Percentiles rank a stretch among this genome's conserved stretches.
phyloP scores from a whole-genome alignment of 2,329 filamentous ascomycete genomes.

The Botrytis medusae region DNA sequence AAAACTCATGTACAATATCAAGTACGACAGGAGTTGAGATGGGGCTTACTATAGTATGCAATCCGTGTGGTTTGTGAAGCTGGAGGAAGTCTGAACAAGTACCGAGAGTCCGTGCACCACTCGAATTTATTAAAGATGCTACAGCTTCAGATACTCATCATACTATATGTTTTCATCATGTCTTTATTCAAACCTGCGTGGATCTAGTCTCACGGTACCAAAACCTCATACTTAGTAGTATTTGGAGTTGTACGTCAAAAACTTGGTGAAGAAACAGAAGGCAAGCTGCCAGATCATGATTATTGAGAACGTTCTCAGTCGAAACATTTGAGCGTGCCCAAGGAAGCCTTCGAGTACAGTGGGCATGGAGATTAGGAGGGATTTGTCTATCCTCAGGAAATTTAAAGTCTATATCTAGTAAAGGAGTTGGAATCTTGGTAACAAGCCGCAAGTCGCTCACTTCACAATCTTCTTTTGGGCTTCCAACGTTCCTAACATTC shows the following conservation, averaged over 20 bases:
- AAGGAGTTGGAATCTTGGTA: background rate
- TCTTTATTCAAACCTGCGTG: background rate
- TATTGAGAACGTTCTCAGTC: background rate
- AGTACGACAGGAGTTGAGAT: background rate
- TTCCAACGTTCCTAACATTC: conserved; percentile 6
- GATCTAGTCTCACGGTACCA: background rate
- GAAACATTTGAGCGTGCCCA: background rate
- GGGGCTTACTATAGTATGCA: background rate
- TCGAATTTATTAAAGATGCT: background rate
- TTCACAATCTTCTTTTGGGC: background rate
- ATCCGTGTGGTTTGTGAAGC: background rate
- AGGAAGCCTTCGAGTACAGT: background rate
- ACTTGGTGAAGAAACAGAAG: background rate
- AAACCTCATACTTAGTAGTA: background rate
- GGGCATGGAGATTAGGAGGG: background rate
- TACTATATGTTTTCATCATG: background rate
- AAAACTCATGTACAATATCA: background rate
- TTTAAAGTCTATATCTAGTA: background rate
- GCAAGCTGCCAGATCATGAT: background rate
- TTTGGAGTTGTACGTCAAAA: background rate
- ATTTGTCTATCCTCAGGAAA: background rate
- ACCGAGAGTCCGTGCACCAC: background rate
- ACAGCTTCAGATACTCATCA: background rate
- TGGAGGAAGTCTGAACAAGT: background rate
- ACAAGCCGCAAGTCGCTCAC: background rate